Conservation (phyloP, 176 grass and related monocot species). For the Musa beccarii region DNA sequence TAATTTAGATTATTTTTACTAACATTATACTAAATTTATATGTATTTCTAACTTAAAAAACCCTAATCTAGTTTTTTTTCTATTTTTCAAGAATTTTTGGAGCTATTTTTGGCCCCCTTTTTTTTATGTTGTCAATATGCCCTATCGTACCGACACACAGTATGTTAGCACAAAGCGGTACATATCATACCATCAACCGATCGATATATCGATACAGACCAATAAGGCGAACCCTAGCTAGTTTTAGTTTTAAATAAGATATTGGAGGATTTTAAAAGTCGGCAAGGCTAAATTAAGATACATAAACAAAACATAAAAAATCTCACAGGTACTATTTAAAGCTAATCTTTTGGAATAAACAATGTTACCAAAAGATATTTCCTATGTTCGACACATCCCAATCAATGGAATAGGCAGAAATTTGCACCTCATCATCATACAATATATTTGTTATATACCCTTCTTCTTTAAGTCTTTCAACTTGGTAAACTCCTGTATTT, state of each 20-base stretch:
- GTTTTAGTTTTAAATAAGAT: not conserved
- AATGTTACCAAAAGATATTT: not conserved
- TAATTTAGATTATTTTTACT: too few relatives aligned
- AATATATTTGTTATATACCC: constrained; percentile 86
- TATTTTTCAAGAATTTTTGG: too few relatives aligned
- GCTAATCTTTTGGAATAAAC: not conserved
- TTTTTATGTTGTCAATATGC: too few relatives aligned
- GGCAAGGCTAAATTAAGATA: not conserved
- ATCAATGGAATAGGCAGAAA: constrained; percentile 24
- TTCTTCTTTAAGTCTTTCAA: constrained; percentile 89
- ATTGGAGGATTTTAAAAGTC: not conserved
- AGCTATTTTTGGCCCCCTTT: too few relatives aligned
- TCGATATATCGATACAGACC: too few relatives aligned
- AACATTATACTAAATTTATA: too few relatives aligned
- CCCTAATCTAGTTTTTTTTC: too few relatives aligned
- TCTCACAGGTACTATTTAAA: not conserved
- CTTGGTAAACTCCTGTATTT: constrained; percentile 95
- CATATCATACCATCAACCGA: too few relatives aligned
- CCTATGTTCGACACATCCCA: constrained; percentile 4
- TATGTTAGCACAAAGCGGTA: too few relatives aligned
- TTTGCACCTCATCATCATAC: constrained; percentile 87
- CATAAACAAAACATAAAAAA: not conserved
- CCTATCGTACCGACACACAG: too few relatives aligned
- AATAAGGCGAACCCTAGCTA: too few relatives aligned
- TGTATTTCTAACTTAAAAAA: too few relatives aligned